A percentile compares a stretch with the other conserved stretches of the same genome.
Conservation (phyloP, 345 rosid genomes). For the Cochlearia excelsa region DNA sequence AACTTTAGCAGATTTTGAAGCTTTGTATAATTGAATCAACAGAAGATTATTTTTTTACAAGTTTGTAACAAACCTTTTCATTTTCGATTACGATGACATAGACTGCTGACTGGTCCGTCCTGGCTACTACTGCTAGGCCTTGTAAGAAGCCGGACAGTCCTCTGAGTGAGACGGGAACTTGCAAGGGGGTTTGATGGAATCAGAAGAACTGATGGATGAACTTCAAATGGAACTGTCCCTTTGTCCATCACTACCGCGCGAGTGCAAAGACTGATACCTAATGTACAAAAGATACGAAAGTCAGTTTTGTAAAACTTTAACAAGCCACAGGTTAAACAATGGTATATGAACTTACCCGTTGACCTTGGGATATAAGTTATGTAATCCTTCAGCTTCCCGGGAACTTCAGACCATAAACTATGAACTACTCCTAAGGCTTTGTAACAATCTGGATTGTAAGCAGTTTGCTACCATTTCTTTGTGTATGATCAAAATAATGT, state of each 20-base stretch:
- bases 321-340: conserved; percentile 28
- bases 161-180: conserved; percentile 54
- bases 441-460: conserved; percentile 56
- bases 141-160: conserved; percentile 73
- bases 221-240: conserved; percentile 77
- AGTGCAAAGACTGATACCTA: conserved; percentile 87
- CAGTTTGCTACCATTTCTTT: conserved; percentile 4
- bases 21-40: too few species aligned
- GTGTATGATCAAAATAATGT: not conserved
- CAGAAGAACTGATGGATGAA: conserved; percentile 57
- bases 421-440: conserved; percentile 67
- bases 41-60: not conserved
- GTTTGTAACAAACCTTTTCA: conserved; percentile 59
- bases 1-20: too few species aligned
- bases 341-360: conserved; percentile 60
- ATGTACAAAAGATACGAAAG: conserved; percentile 8
- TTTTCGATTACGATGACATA: conserved; percentile 78
- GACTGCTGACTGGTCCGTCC: conserved; percentile 78
- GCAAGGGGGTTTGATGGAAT: conserved; percentile 65
- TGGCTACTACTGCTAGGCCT: conserved; percentile 46
- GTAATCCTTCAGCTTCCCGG: conserved; percentile 90
- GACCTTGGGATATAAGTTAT: conserved; percentile 62
- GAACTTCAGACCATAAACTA: conserved; percentile 77
- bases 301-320: conserved; percentile 3
- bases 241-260: conserved; percentile 68